These are phyloP conservation scores for Coniella vitis DNA, from an alignment of 2,329 filamentous ascomycete genomes.

Conservation along the genomic window DNA sequence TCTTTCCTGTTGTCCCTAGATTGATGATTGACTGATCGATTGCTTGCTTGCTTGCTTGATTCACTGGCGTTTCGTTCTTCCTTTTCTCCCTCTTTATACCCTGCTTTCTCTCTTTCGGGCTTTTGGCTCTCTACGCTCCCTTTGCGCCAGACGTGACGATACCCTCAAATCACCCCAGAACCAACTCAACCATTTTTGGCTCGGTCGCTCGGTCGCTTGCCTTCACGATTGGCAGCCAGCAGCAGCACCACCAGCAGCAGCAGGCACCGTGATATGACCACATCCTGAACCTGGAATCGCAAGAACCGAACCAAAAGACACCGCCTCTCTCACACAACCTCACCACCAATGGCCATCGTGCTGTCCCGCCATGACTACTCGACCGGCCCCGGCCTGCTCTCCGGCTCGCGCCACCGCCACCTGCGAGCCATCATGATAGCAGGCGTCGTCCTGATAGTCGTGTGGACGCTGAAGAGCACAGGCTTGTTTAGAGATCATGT, in stretches of 20 bases:
- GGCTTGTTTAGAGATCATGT: constrained; percentile 4
- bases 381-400: constrained; percentile 5
- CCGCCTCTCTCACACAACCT: not conserved
- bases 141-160: too few relatives aligned
- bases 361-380: not conserved
- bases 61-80: not conserved
- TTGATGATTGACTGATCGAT: too few relatives aligned
- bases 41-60: too few relatives aligned
- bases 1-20: too few relatives aligned
- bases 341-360: constrained; percentile 5
- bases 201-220: too few relatives aligned
- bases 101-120: too few relatives aligned
- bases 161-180: too few relatives aligned
- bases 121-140: too few relatives aligned
- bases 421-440: constrained; percentile 10
- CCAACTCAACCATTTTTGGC: too few relatives aligned
- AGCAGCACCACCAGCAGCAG: too few relatives aligned
- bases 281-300: not conserved
- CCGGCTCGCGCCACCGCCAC: constrained; percentile 7
- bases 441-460: constrained; percentile 7
- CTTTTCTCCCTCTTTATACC: too few relatives aligned
- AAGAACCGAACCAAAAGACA: not conserved
- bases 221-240: too few relatives aligned
- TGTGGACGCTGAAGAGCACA: constrained; percentile 11
- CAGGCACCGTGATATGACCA: not conserved